Base-by-base conservation (phyloP, 768 basidiomycete genomes). In the Tricholoma terreum region DNA sequence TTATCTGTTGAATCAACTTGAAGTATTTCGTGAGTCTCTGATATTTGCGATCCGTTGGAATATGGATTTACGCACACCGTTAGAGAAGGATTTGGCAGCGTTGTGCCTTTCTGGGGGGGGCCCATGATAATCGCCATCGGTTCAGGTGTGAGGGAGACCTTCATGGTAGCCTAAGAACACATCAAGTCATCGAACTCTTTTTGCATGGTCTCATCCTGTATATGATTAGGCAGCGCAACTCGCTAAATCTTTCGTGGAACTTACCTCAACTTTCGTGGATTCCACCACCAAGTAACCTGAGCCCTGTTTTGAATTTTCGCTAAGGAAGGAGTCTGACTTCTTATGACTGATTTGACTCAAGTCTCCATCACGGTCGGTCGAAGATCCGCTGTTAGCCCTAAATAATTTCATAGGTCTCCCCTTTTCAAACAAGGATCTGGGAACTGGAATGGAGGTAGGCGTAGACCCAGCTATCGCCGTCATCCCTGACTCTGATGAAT, bases 131-230 rank as follows among this genome's bases (percentile, higher is more conserved):
- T n/a, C n/a, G n/a, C n/a, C n/a, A n/a, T n/a, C n/a, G n/a, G n/a
- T n/a, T 97, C 94, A 56, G 95, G 95, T 34, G 95, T 98, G 61
- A 97, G 80, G 38, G 94, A 96, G 64, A 98, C 87, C 69, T 93
- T 97, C 90, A 97, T 91, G 17, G 95, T 98, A 56, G 89, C 80
- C 58, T 87, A 84, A 57, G 91, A 93, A 52, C 84, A 84, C 85
- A 98, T 88, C 71, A 98, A 77, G 71, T 93, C 86, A 72, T 98
- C 95, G 70, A 98, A 98, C 70, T 96, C 91, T 60, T 89, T 87
- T 55, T 84, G 77, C 64, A 81, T 69, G 61, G 75, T 68, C 67
- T 82, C 70, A 67, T 85, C 82, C 84, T 89, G 64, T 63, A 38
- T 60, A 58, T 52, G 22, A 57, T 51, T 58, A 50, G 27, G n/a